Evolutionary conservation across 73 alveolate genomes (phyloP).

Genomic region (Tetrahymena borealis): DNA sequence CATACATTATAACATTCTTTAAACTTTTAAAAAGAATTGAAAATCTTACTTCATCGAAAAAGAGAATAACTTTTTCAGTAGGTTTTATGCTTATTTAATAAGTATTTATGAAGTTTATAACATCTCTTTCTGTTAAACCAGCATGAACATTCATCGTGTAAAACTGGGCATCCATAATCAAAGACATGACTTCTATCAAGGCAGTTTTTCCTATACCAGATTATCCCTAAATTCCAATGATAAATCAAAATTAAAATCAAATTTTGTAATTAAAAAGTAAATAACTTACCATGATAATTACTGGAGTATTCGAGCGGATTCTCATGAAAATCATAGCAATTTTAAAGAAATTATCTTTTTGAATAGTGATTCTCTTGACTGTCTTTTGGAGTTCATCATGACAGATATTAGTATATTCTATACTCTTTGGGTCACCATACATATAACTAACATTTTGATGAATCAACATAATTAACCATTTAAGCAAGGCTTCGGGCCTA

Average conservation of each 20-base stretch:
- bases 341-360: slow-evolving; percentile 61
- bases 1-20: not conserved
- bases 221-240: no score
- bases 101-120: slow-evolving; percentile 26
- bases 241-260: no score
- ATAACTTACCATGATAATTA: slow-evolving; percentile 51
- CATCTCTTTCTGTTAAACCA: slow-evolving; percentile 57
- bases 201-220: slow-evolving; percentile 78
- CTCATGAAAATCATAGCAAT: slow-evolving; percentile 59
- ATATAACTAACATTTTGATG: not conserved
- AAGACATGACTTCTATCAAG: slow-evolving; percentile 41
- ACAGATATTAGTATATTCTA: not conserved
- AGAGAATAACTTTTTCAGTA: slow-evolving; percentile 50
- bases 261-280: not conserved
- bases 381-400: not conserved
- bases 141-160: slow-evolving; percentile 62
- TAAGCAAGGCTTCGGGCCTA: not conserved
- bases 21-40: not conserved
- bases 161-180: slow-evolving; percentile 45
- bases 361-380: not conserved
- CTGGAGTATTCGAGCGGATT: slow-evolving; percentile 54
- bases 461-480: not conserved
- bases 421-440: not conserved
- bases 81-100: not conserved
- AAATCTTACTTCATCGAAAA: slow-evolving; percentile 57